Evolutionary conservation across 1,139 yeast species (phyloP), one percentile per base, ranked within the genome.

Genomic region (Yamadazyma mexicana): DNA sequence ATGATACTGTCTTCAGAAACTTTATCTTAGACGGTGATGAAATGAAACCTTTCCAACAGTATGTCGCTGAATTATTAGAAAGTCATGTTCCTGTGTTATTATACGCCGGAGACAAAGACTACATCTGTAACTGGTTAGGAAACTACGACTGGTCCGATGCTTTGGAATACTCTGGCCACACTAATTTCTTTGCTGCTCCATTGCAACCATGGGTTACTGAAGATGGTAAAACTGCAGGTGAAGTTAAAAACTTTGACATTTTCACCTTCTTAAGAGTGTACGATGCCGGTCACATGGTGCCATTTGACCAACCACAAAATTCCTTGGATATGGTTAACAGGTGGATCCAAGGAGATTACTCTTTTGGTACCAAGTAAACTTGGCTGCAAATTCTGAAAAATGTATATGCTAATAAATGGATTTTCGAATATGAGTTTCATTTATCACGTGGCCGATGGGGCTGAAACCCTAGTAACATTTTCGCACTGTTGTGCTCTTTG

Each of bases 21-120:
- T 91, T 91, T 63, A 61, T 84, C 51, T 80, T 87, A 56, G 88
- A 87, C 33, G 92, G 95, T 60, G 94, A 86, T 64, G 85, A 91
- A 88, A 82, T 83, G 88, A 84, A 83, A 62, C 95, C 95, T 37
- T 86, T 81, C 73, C 70, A 82, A 64, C 80, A 81, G 78, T 83
- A 79, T 44, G 85, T 81, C 39, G 70, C 75, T 38, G 75, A 77
- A 38, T 62, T 81, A 49, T 69, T 81, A 53, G 80, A 79, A 47
- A 62, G 72, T 32, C 80, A 69, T 24, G 51, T 84, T 35, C 92
- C 94, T 5, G 87, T 83, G 10, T 74, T 85, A 59, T 75, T 85
- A 45, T 85, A 85, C 50, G 92, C 94, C 30, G 94, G 94, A 66
- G 94, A 85, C 65, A 84, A 84, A 64, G 94, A 85, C 65, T 86